Evolutionary conservation across 192 early-diverging fungal genomes (phyloP), one percentile per base, ranked within the genome.

Genomic region (Coemansia javaensis): DNA sequence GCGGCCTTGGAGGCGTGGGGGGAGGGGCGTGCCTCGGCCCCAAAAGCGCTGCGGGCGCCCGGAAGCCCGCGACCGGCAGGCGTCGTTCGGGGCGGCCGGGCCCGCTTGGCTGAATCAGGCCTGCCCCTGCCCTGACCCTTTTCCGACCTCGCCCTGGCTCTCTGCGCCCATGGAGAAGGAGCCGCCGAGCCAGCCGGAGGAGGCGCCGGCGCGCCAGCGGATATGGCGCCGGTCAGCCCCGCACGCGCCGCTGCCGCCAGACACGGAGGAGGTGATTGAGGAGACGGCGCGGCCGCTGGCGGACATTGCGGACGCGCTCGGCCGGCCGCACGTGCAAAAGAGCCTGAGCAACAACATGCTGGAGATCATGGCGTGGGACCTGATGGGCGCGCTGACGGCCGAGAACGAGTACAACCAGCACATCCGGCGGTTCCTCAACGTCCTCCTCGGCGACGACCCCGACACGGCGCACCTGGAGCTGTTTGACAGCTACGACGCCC

Each of bases 361-460:
- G 15, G 68, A 72, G 40, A 40, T 72, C 21, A 64, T 72, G 61
- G 46, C 68, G 13, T 72, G 68, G 68, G 30, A 59, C 21, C 51
- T 72, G 14, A 72, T 72, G 68, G 68, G 64, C 35, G 35, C 56
- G 22, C 32, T 72, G 50, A 56, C 61, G 0, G 35, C 68, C 11
- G 68, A 72, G 18, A 72, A 72, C 44, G 68, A 64, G 20, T 72
- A 60, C 36, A 72, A 72, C 56, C 68, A 72, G 61, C 68, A 72
- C 37, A 72, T 72, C 23, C 61, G 68, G 10, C 61, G 68, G 21
- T 72, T 72, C 40, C 18, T 72, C n/a, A 72, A 64, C 44, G 64
- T 72, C 6, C 30, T 72, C 6, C 47, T 72, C 36, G 68, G 62
- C 27, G 68, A 72, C 23, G 68, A 72, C 39, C 68, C 68, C 5